These are phyloP conservation scores for Flaveria robusta DNA, from an alignment of 129 eudicot species.

Conservation along the genomic window DNA sequence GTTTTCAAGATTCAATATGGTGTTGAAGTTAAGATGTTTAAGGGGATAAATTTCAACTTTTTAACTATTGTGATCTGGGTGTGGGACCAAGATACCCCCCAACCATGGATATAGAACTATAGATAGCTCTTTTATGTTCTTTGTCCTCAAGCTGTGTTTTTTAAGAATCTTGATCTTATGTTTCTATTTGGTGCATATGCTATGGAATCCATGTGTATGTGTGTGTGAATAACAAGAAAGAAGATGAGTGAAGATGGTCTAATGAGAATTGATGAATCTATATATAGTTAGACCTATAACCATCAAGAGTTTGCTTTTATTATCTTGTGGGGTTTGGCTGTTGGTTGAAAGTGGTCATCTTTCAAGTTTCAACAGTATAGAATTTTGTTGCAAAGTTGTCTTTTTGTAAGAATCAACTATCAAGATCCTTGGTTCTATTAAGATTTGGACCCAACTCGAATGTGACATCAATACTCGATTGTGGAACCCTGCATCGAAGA, in stretches of 20 bases:
- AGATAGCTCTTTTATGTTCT: not conserved
- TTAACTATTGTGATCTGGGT: constrained; percentile 26
- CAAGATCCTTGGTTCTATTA: constrained; percentile 13
- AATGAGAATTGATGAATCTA: constrained; percentile 32
- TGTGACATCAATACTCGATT: constrained; percentile 5
- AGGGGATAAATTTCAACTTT: constrained; percentile 40
- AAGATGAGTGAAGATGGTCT: constrained; percentile 8
- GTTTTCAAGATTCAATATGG: constrained; percentile 22
- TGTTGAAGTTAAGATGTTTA: not conserved
- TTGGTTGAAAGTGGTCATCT: constrained; percentile 30
- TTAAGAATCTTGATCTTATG: constrained; percentile 11
- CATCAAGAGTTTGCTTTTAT: constrained; percentile 31
- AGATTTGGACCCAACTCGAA: not conserved
- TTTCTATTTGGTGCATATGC: not conserved
- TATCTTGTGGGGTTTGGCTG: constrained; percentile 41
- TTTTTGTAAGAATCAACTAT: constrained; percentile 1
- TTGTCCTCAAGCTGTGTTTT: constrained; percentile 33
- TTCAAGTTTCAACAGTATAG: constrained; percentile 25
- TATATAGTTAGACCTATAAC: constrained; percentile 28
- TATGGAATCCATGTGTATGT: constrained; percentile 3
- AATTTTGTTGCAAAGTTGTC: constrained; percentile 21
- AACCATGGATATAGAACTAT: constrained; percentile 28
- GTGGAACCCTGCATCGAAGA: constrained; percentile 21
- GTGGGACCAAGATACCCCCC: constrained; percentile 34
- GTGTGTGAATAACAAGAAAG: constrained; percentile 19